Base-by-base conservation (phyloP, 257 asterid genomes). In the Fraxinus excelsior region DNA sequence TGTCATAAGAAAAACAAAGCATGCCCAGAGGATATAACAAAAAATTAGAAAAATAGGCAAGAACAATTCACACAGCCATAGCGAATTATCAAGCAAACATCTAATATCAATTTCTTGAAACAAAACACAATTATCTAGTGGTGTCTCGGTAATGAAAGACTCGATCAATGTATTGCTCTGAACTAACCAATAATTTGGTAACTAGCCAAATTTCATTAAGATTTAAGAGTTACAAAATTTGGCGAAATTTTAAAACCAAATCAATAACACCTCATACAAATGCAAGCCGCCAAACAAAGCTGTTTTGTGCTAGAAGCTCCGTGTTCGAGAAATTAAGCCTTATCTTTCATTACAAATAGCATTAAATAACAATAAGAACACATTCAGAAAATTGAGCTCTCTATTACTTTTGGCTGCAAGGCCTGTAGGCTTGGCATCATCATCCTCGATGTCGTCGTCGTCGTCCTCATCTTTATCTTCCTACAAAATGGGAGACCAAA, bases 351-450 rank as follows among this genome's bases (percentile, higher is more conserved):
- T 56, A 19, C 21, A 21, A 56, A 21, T 56, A 56, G 65, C 26
- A 16, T 51, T 16, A 19, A 51, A 18, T 51, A 51, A 18, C 25
- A n/a, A 56, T 16, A 46, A 16, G 65, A 19, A 56, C 8, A 56
- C 21, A 21, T 82, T 38, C 25, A 72, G 80, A 31, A 67, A 79
- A 71, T 28, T 79, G 11, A 72, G 80, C 29, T 19, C 23, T 42
- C 29, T 67, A 91, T 76, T 90, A 95, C 99, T 91, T 82, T 91
- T 88, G 44, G 96, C 96, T 73, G 82, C 91, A 80, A 89, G 78
- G 58, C 96, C 94, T 80, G 84, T 94, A 13, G 89, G 88, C 11
- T 82, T 78, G 74, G 81, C 49, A 71, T 85, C 94, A 78, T 91
- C 93, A 9, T 83, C 87, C 6, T 85, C 85, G 2, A 44, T 44